These are phyloP conservation scores for Dentipellis fragilis DNA, from an alignment of 768 basidiomycete species.

Conservation along the genomic window DNA sequence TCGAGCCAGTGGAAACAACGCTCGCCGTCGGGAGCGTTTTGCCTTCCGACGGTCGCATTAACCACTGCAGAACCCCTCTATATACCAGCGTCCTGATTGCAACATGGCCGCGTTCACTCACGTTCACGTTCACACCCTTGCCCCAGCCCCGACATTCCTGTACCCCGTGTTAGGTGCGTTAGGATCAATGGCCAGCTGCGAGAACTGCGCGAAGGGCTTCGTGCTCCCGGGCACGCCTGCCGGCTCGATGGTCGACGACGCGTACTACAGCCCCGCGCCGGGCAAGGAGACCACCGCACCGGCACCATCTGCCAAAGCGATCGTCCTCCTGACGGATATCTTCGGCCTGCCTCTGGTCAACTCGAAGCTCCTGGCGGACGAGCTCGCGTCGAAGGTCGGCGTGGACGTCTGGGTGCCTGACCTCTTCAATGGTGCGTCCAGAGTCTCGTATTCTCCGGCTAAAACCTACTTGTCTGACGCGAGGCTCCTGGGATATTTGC, in stretches of 20 bases:
- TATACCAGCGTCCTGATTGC: too few relatives aligned
- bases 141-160: too few relatives aligned
- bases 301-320: conserved; percentile 23
- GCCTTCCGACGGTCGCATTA: too few relatives aligned
- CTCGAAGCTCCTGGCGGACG: conserved; percentile 47
- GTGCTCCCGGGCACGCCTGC: conserved; percentile 36
- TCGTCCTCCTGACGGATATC: conserved; percentile 45
- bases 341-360: conserved; percentile 47
- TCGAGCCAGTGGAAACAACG: too few relatives aligned
- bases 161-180: too few relatives aligned
- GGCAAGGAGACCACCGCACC: conserved; percentile 3
- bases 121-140: too few relatives aligned
- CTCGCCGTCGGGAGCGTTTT: too few relatives aligned
- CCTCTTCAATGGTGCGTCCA: conserved; percentile 38
- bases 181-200: conserved; percentile 12
- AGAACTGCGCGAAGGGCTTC: conserved; percentile 30
- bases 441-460: not conserved
- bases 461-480: not conserved
- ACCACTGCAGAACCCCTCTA: too few relatives aligned
- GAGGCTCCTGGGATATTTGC: not conserved
- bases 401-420: conserved; percentile 62
- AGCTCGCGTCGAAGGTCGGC: conserved; percentile 32
- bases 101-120: too few relatives aligned
- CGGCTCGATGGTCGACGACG: conserved; percentile 30
- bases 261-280: conserved; percentile 32